These are phyloP conservation scores for Cladosporium sphaerospermum DNA, from an alignment of 2,329 filamentous ascomycete genomes.

Conservation along the genomic window DNA sequence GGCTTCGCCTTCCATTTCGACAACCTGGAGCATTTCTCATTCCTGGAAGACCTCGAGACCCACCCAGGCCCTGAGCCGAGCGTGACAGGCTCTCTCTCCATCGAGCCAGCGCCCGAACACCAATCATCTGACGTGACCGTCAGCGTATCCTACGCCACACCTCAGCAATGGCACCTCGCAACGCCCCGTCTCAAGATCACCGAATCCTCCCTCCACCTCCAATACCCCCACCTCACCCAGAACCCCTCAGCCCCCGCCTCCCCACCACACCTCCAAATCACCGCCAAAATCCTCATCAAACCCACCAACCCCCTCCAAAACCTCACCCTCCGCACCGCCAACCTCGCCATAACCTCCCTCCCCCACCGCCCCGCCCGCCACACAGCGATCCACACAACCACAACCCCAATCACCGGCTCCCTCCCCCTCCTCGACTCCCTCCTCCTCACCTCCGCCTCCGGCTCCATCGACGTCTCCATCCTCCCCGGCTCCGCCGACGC, in stretches of 20 bases:
- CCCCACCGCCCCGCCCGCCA: constrained; percentile 31
- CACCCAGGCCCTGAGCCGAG: too few species aligned
- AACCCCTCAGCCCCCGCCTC: not conserved
- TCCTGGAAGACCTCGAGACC: constrained; percentile 23
- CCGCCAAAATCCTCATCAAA: constrained; percentile 33
- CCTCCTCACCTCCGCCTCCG: constrained; percentile 35
- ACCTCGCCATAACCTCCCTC: constrained; percentile 35
- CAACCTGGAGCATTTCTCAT: constrained; percentile 17
- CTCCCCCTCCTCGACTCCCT: constrained; percentile 38
- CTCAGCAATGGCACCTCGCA: too few species aligned
- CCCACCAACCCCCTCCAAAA: constrained; percentile 28
- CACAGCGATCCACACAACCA: constrained; percentile 34
- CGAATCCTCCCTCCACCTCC: not conserved
- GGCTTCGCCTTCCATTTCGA: not conserved
- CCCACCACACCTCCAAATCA: constrained; percentile 34
- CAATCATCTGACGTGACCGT: constrained; percentile 33
- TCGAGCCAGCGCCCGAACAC: constrained; percentile 29
- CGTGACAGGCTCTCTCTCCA: constrained; percentile 19
- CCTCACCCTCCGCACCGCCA: constrained; percentile 30
- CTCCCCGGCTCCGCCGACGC: constrained; percentile 31
- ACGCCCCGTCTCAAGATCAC: not conserved
- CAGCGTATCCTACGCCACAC: constrained; percentile 30
- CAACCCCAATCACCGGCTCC: constrained; percentile 36
- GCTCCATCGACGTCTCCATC: constrained; percentile 36
- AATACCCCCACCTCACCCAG: not conserved